Conservation (phyloP, 192 early-diverging fungal genomes). For the Kappamyces sp. region DNA sequence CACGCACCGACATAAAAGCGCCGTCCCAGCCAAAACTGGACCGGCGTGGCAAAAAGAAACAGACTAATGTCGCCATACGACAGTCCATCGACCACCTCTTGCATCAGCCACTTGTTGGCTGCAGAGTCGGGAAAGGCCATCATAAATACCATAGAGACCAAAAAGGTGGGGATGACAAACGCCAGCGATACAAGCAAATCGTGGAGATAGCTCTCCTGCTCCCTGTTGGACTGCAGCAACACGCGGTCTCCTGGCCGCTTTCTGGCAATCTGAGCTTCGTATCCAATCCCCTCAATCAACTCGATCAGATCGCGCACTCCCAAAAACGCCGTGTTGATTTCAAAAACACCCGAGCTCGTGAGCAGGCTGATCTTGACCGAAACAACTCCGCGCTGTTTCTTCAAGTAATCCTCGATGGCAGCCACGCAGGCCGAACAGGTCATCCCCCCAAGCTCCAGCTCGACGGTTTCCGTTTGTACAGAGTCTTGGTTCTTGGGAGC, state of each 20-base stretch:
- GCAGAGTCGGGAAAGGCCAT: constrained; percentile 48
- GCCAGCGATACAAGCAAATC: constrained; percentile 43
- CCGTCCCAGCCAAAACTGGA: constrained; percentile 65
- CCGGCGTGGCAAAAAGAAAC: constrained; percentile 60
- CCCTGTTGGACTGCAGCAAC: constrained; percentile 20
- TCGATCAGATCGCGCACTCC: constrained; percentile 59
- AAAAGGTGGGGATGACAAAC: constrained; percentile 64
- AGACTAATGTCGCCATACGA: constrained; percentile 45
- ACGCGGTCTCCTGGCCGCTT: constrained; percentile 13
- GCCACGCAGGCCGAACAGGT: constrained; percentile 45
- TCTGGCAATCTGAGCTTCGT: constrained; percentile 39
- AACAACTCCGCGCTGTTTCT: constrained; percentile 19
- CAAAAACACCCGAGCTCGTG: constrained; percentile 32
- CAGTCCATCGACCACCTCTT: constrained; percentile 50
- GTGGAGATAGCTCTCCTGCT: constrained; percentile 34
- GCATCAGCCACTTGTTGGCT: constrained; percentile 34
- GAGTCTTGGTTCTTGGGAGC: not conserved
- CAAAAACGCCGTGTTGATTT: constrained; percentile 44
- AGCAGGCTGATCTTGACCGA: constrained; percentile 28
- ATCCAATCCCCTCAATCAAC: constrained; percentile 57
- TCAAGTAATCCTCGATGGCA: constrained; percentile 27
- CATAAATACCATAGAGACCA: constrained; percentile 68
- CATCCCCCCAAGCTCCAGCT: constrained; percentile 39
- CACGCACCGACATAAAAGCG: constrained; percentile 66
- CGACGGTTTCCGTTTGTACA: constrained; percentile 8